Evolutionary conservation across 1,284 basidiomycete genomes (phyloP), one percentile per base, ranked within the genome.

Genomic region (Cutaneotrichosporon mucoides): DNA sequence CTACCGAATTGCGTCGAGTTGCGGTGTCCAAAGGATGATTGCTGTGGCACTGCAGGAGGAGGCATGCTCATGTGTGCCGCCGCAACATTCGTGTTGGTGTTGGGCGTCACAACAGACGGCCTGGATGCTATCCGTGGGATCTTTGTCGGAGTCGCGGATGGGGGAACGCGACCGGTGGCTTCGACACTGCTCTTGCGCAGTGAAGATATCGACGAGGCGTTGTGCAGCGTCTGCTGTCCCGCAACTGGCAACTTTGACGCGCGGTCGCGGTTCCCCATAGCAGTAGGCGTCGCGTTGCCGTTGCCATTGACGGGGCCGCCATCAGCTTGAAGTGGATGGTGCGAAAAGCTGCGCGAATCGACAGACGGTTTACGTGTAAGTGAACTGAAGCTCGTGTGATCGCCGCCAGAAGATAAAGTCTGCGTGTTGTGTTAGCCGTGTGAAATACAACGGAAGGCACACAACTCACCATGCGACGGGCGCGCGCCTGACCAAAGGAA

Each of bases 101-200:
- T 64, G 33, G 62, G 62, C 2, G 62, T 64, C 11, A 53, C 52
- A 3, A 64, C 57, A 34, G 61, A 68, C 13, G 68, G 62, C 6
- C 70, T 83, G 63, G 86, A 89, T 16, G 90, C 87, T 60, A 95
- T 92, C 44, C 92, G 88, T 53, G 93, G 93, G 67, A 96, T 97
- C 80, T 93, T 94, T 24, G 93, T 97, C 0, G 93, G 92, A 0
- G 81, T 82, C 4, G 72, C 71, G 10, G 71, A 71, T 2, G 73
- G 70, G 2, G 69, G 62, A 55, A 58, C 13, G 67, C 66, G 13
- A 15, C 52, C 52, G n/a, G 35, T 8, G n/a, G 38, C 40, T 33
- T 34, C 53, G 5, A 8, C 36, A 12, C n/a, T 15, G n/a, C 62
- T 59, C 24, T 65, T 60, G 50, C 68, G 66, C 16, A 73, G 49